Evolutionary conservation across 164 flowering plant genomes (phyloP).

Genomic region (Brasenia schreberi): DNA sequence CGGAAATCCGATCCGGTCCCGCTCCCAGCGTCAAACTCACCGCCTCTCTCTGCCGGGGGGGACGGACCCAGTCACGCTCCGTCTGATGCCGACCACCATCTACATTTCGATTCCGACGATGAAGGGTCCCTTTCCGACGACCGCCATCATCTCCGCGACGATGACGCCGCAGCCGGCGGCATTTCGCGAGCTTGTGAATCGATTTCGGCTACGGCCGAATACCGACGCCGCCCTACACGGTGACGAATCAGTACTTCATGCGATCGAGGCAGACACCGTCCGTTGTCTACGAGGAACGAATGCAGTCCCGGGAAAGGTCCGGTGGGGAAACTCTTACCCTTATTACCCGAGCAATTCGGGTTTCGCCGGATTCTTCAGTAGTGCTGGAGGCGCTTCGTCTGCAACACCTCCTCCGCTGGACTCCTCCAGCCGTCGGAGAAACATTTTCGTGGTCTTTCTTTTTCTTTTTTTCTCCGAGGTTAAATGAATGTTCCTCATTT

Average conservation of each 20-base stretch:
- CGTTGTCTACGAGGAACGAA: not conserved
- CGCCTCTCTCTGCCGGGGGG: not conserved
- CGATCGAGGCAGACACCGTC: not conserved
- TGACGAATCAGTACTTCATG: not conserved
- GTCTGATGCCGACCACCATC: constrained; percentile 23
- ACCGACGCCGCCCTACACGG: not conserved
- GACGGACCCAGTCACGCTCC: constrained; percentile 8
- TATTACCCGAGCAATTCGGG: not conserved
- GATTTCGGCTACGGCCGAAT: not conserved
- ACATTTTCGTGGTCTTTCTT: no score
- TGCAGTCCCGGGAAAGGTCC: constrained; percentile 6
- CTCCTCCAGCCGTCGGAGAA: not conserved
- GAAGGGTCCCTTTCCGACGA: constrained; percentile 23
- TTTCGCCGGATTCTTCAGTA: not conserved
- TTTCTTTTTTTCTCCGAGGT: no score
- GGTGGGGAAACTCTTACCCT: constrained; percentile 19
- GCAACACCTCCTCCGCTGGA: constrained; percentile 56
- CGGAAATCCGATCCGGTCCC: constrained; percentile 10
- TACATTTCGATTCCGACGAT: constrained; percentile 21
- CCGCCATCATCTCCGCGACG: constrained; percentile 8
- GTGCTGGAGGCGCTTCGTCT: constrained; percentile 18
- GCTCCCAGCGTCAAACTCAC: not conserved
- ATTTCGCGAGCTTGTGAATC: not conserved
- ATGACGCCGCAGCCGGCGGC: not conserved
- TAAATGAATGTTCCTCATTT: no score